phyloP scores from a whole-genome alignment of 2,329 filamentous ascomycete species.

The Xylariaceae sp. region DNA sequence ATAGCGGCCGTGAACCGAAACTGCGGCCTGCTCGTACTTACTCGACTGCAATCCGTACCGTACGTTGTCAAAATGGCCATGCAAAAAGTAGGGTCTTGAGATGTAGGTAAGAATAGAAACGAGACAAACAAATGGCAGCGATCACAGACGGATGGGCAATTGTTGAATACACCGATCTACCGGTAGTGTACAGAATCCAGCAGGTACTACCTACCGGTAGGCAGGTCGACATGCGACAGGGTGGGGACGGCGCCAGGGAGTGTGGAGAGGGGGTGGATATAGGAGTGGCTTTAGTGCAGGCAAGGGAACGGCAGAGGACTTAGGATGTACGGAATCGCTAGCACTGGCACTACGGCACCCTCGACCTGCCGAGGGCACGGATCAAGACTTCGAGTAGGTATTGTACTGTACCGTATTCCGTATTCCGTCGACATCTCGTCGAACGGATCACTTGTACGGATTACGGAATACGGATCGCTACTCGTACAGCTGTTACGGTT shows the following conservation, averaged over 20 bases:
- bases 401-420: not conserved
- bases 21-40: conserved; percentile 11
- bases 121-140: not conserved
- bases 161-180: conserved; percentile 18
- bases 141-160: conserved; percentile 3
- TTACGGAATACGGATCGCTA: too few relatives aligned
- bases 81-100: too few relatives aligned
- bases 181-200: conserved; percentile 1
- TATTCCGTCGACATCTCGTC: not conserved
- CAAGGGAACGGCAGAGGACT: not conserved
- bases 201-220: conserved; percentile 1
- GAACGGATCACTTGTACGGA: too few relatives aligned
- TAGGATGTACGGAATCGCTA: not conserved
- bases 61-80: too few relatives aligned
- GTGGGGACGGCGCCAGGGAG: not conserved
- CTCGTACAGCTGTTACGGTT: too few relatives aligned
- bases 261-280: not conserved
- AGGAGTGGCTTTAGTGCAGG: not conserved
- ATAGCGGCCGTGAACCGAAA: not conserved
- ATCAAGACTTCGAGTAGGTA: too few relatives aligned
- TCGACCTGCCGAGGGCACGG: too few relatives aligned
- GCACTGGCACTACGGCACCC: too few relatives aligned
- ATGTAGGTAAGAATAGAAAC: not conserved
- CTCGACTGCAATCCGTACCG: too few relatives aligned
- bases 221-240: not conserved